Conservation (phyloP, 805 yeast genomes). For the Candida easanensis region DNA sequence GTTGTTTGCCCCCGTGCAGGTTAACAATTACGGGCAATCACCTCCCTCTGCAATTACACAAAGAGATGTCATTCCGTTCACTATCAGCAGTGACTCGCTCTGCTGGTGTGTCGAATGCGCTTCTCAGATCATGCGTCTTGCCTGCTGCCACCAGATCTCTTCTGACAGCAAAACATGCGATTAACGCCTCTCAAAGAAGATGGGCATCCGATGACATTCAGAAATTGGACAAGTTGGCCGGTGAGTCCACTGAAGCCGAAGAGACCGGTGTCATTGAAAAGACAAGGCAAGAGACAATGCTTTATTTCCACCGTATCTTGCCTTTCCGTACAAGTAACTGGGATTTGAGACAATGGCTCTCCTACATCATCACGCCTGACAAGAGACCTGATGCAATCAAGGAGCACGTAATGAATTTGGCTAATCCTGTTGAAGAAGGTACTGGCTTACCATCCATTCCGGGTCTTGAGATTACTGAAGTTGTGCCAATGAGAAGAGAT, state of each 20-base stretch:
- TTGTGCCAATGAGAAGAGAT: slow-evolving; percentile 74
- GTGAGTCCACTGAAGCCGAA: slow-evolving; percentile 52
- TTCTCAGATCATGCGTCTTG: neutral
- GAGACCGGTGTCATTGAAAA: slow-evolving; percentile 57
- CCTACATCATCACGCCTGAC: slow-evolving; percentile 34
- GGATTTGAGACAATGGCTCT: slow-evolving; percentile 45
- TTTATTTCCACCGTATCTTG: slow-evolving; percentile 56
- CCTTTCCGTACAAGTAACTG: slow-evolving; percentile 43
- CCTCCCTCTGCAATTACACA: too few relatives aligned
- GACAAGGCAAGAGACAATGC: slow-evolving; percentile 44
- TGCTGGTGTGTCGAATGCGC: neutral
- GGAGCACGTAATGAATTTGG: slow-evolving; percentile 36
- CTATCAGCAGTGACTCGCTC: too few relatives aligned
- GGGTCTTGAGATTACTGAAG: slow-evolving; percentile 48
- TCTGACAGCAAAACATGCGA: neutral
- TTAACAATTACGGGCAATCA: too few relatives aligned
- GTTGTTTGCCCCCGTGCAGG: too few relatives aligned
- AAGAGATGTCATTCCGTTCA: too few relatives aligned
- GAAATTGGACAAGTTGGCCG: slow-evolving; percentile 45
- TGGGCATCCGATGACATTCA: slow-evolving; percentile 39
- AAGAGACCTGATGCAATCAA: slow-evolving; percentile 38
- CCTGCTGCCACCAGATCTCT: neutral
- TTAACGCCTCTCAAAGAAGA: slow-evolving; percentile 18
- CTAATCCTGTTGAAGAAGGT: slow-evolving; percentile 32
- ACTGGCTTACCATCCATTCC: slow-evolving; percentile 32